phyloP scores from a whole-genome alignment of 1,139 yeast species.

The Torulaspora globosa region DNA sequence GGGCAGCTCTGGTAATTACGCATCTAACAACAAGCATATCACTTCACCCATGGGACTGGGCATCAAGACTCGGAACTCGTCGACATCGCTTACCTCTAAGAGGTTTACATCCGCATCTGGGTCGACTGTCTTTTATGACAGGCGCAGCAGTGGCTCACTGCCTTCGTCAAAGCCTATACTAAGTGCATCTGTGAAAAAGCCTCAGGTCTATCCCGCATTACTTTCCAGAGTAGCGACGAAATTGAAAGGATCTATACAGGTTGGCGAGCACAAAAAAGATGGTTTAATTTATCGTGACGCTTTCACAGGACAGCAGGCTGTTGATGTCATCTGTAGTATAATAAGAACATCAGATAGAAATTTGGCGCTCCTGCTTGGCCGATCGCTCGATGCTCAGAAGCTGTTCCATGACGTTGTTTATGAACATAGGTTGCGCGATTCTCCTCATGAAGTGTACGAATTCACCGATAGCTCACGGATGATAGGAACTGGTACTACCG shows the following conservation, averaged over 20 bases:
- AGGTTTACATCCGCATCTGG: slow-evolving; percentile 34
- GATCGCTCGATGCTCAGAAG: slow-evolving; percentile 92
- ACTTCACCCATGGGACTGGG: slow-evolving; percentile 35
- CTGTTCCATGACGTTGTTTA: slow-evolving; percentile 94
- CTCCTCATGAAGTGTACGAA: slow-evolving; percentile 81
- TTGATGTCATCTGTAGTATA: slow-evolving; percentile 78
- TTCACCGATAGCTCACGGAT: slow-evolving; percentile 53
- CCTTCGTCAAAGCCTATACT: slow-evolving; percentile 32
- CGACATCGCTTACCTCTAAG: slow-evolving; percentile 36
- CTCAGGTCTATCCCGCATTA: slow-evolving; percentile 72
- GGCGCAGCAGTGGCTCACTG: slow-evolving; percentile 21
- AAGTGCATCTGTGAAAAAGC: slow-evolving; percentile 29
- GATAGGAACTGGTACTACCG: slow-evolving; percentile 30
- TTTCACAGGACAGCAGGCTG: slow-evolving; percentile 92
- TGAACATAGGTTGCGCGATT: slow-evolving; percentile 87
- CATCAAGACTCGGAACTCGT: slow-evolving; percentile 37
- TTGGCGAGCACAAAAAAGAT: slow-evolving; percentile 82
- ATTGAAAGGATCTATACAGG: slow-evolving; percentile 64
- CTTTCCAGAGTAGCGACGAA: slow-evolving; percentile 79
- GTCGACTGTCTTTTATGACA: slow-evolving; percentile 31
- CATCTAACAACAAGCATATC: slow-evolving; percentile 11
- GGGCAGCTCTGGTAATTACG: slow-evolving; percentile 7
- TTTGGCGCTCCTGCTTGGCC: slow-evolving; percentile 78
- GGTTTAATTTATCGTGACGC: slow-evolving; percentile 95
- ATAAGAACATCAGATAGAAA: slow-evolving; percentile 89